Evolutionary conservation across 2,329 filamentous ascomycete species (phyloP).

Genomic region (Neofusicoccum sp.): DNA sequence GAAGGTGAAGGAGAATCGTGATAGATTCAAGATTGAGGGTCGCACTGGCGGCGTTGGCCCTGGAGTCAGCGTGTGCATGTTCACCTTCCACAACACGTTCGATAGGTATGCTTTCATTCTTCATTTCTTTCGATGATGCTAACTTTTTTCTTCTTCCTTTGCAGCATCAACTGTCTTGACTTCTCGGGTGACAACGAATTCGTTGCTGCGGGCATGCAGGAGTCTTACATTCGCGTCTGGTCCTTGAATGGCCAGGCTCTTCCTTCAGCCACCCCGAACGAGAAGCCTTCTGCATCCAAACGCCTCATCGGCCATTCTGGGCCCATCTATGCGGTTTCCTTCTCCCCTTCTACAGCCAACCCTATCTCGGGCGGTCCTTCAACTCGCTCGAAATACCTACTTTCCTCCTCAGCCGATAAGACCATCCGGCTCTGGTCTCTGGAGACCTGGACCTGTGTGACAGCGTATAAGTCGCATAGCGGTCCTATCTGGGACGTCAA

Average conservation of each 20-base stretch:
- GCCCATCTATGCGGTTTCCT: conserved; percentile 85
- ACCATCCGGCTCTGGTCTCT: conserved; percentile 92
- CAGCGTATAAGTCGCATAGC: conserved; percentile 91
- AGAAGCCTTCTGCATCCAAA: conserved; percentile 65
- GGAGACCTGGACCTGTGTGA: conserved; percentile 88
- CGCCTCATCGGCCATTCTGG: conserved; percentile 85
- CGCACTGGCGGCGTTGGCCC: conserved; percentile 82
- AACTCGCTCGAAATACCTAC: conserved; percentile 71
- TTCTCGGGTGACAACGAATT: conserved; percentile 90
- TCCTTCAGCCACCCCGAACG: conserved; percentile 35
- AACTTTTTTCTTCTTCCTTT: conserved; percentile 41
- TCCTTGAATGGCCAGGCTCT: conserved; percentile 83
- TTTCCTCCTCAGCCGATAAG: conserved; percentile 86
- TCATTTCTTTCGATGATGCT: conserved; percentile 1
- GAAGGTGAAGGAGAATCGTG: conserved; percentile 88
- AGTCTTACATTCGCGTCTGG: conserved; percentile 97
- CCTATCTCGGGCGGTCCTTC: conserved; percentile 52
- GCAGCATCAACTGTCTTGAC: conserved; percentile 81
- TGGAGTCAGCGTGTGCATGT: conserved; percentile 90
- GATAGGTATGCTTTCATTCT: conserved; percentile 65
- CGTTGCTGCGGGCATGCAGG: conserved; percentile 84
- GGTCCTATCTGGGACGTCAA: conserved; percentile 84
- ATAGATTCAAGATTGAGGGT: conserved; percentile 85
- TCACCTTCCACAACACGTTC: conserved; percentile 95
- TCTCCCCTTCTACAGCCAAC: conserved; percentile 70